phyloP scores from a whole-genome alignment of 2,329 filamentous ascomycete genomes.

The Penicillium sp. region DNA sequence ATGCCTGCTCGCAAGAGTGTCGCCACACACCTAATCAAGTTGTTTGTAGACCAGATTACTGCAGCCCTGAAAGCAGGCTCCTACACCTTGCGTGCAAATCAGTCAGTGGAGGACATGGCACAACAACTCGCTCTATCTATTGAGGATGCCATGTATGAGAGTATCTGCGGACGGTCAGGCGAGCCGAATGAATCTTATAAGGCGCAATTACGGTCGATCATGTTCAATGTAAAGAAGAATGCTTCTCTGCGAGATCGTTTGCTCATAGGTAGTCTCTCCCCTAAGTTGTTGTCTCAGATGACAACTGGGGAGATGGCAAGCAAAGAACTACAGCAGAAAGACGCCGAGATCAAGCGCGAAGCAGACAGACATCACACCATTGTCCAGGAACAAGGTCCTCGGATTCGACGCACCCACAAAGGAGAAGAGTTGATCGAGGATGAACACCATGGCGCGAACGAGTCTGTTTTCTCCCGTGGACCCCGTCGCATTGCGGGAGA shows the following conservation, averaged over 20 bases:
- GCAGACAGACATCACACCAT: constrained; percentile 69
- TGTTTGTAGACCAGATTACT: constrained; percentile 65
- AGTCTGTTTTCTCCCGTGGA: constrained; percentile 49
- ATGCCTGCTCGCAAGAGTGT: constrained; percentile 64
- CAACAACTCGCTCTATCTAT: constrained; percentile 73
- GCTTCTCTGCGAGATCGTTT: constrained; percentile 71
- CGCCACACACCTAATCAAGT: constrained; percentile 68
- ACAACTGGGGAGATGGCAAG: constrained; percentile 85
- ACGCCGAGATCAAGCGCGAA: constrained; percentile 55
- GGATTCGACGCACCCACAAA: constrained; percentile 87
- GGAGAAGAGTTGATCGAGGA: constrained; percentile 87
- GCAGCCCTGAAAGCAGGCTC: constrained; percentile 64
- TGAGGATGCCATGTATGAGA: constrained; percentile 65
- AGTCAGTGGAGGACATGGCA: constrained; percentile 62
- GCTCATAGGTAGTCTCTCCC: constrained; percentile 67
- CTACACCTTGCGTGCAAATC: constrained; percentile 62
- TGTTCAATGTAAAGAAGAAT: constrained; percentile 89
- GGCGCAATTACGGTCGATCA: constrained; percentile 69
- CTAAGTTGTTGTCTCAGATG: constrained; percentile 82
- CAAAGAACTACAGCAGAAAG: constrained; percentile 72
- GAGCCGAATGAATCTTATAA: constrained; percentile 57
- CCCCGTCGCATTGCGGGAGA: constrained; percentile 44
- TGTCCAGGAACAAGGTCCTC: constrained; percentile 70
- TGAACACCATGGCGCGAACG: constrained; percentile 54
- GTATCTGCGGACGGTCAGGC: constrained; percentile 50